These are phyloP conservation scores for Neodidymelliopsis sp. DNA, from an alignment of 2,329 filamentous ascomycete species.

Conservation along the genomic window DNA sequence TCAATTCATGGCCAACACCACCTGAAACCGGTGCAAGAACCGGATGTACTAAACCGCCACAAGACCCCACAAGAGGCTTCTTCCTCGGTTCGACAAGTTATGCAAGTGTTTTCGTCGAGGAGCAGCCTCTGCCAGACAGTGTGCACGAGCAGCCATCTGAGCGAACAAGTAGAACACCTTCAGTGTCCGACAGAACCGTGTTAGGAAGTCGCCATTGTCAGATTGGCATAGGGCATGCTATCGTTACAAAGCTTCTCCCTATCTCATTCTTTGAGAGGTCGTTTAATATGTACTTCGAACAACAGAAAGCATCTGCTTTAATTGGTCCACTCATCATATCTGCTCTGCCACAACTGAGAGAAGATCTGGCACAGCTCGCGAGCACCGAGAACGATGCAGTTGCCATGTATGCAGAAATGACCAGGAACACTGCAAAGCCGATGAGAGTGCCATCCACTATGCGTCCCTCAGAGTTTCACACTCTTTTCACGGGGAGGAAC, in stretches of 20 bases:
- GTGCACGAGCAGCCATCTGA: constrained; percentile 42
- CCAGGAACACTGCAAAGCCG: constrained; percentile 40
- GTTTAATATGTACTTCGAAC: constrained; percentile 37
- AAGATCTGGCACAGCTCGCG: constrained; percentile 38
- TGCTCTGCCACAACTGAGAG: constrained; percentile 40
- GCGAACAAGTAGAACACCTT: constrained; percentile 31
- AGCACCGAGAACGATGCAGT: constrained; percentile 26
- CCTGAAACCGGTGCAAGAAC: constrained; percentile 35
- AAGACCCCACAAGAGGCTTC: constrained; percentile 39
- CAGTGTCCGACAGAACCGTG: constrained; percentile 24
- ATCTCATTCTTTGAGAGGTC: constrained; percentile 42
- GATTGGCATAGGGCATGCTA: constrained; percentile 33
- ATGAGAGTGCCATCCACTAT: constrained; percentile 43
- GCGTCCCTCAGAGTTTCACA: constrained; percentile 43
- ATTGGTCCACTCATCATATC: constrained; percentile 41
- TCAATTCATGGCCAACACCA: constrained; percentile 40
- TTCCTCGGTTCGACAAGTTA: constrained; percentile 49
- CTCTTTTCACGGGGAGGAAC: constrained; percentile 44
- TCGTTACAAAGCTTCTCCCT: constrained; percentile 40
- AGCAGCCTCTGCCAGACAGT: constrained; percentile 39
- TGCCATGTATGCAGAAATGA: constrained; percentile 40
- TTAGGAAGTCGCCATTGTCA: constrained; percentile 40
- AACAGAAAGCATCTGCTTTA: constrained; percentile 34
- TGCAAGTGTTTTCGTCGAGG: constrained; percentile 44
- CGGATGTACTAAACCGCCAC: constrained; percentile 22